These are phyloP conservation scores for Pseudoturritis turrita DNA, from an alignment of 345 rosid genomes.

Conservation along the genomic window DNA sequence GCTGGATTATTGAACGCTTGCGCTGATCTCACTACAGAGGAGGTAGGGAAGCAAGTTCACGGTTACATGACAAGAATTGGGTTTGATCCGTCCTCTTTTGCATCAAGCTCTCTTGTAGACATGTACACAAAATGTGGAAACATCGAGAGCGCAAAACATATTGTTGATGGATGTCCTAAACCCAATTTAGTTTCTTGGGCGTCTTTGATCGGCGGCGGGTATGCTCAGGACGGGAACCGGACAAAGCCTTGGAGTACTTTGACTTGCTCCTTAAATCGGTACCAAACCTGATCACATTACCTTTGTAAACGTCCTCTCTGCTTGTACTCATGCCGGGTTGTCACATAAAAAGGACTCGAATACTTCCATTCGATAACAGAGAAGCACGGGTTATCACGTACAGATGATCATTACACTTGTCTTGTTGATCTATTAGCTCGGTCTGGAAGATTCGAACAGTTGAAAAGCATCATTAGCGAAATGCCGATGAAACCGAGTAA, in stretches of 20 bases:
- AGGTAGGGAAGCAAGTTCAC: slow-evolving; percentile 73
- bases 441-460: slow-evolving; percentile 56
- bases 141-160: slow-evolving; percentile 57
- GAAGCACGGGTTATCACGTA: slow-evolving; percentile 50
- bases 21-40: slow-evolving; percentile 57
- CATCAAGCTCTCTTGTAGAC: slow-evolving; percentile 72
- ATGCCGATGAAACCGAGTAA: slow-evolving; percentile 79
- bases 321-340: slow-evolving; percentile 89
- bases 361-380: slow-evolving; percentile 62
- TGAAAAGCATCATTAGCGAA: slow-evolving; percentile 47
- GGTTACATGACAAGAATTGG: slow-evolving; percentile 67
- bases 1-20: slow-evolving; percentile 75
- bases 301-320: slow-evolving; percentile 81
- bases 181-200: slow-evolving; percentile 83
- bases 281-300: slow-evolving; percentile 65
- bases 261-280: slow-evolving; percentile 58
- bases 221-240: slow-evolving; percentile 76
- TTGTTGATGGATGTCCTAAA: slow-evolving; percentile 43
- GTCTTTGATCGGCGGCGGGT: slow-evolving; percentile 65
- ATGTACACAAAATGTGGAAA: slow-evolving; percentile 87
- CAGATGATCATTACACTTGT: slow-evolving; percentile 86
- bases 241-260: slow-evolving; percentile 56
- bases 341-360: slow-evolving; percentile 65
- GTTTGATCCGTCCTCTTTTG: slow-evolving; percentile 60
- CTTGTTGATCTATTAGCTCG: slow-evolving; percentile 73